These are phyloP conservation scores for Trichoderma atrobrunneum DNA, from an alignment of 2,329 filamentous ascomycete species.

Conservation along the genomic window DNA sequence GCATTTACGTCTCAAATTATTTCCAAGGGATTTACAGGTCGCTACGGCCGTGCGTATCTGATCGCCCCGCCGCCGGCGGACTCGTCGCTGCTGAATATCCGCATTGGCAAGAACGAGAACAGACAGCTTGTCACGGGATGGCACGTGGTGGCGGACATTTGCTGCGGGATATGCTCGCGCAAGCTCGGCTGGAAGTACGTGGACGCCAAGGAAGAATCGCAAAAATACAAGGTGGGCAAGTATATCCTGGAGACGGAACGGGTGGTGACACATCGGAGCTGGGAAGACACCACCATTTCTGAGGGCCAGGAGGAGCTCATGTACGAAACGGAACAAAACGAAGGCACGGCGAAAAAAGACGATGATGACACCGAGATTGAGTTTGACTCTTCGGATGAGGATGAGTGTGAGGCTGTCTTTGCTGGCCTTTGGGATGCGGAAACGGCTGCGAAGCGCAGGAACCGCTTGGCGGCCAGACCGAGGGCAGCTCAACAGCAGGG, in stretches of 20 bases:
- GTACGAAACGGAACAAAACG: conserved; percentile 15
- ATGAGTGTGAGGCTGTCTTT: conserved; percentile 66
- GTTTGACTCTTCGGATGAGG: conserved; percentile 40
- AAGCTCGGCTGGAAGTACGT: conserved; percentile 69
- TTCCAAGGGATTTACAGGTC: conserved; percentile 64
- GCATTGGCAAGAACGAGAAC: conserved; percentile 52
- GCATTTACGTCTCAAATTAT: conserved; percentile 61
- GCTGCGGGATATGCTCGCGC: conserved; percentile 52
- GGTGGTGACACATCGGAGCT: conserved; percentile 50
- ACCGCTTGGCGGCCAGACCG: conserved; percentile 34
- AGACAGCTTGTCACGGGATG: conserved; percentile 60
- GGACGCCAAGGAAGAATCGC: conserved; percentile 56
- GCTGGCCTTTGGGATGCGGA: conserved; percentile 59
- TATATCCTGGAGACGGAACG: conserved; percentile 63
- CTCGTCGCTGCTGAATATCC: conserved; percentile 52
- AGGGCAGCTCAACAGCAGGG: conserved; percentile 22
- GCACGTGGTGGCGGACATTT: conserved; percentile 64
- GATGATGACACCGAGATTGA: not conserved
- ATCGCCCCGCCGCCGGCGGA: conserved; percentile 41
- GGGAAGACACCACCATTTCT: conserved; percentile 40
- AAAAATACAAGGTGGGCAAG: conserved; percentile 67
- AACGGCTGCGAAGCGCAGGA: conserved; percentile 47
- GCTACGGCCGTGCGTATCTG: conserved; percentile 62
- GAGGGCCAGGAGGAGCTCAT: conserved; percentile 16
- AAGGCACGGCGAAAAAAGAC: not conserved